These are phyloP conservation scores for Apiospora phragmitis DNA, from an alignment of 2,329 filamentous ascomycete genomes.

Conservation along the genomic window DNA sequence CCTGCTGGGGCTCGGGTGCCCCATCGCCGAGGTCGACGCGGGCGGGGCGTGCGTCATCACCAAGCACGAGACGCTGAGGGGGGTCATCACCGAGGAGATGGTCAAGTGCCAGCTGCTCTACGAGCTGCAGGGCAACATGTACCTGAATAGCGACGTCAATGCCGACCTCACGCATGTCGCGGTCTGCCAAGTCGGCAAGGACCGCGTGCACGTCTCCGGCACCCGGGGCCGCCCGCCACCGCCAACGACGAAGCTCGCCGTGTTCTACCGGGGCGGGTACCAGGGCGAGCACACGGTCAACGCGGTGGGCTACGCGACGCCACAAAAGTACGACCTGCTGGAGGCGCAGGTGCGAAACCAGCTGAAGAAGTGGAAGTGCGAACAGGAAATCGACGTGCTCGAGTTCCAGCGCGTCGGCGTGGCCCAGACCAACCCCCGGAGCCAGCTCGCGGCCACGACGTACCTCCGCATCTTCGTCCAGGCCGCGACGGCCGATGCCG, in stretches of 20 bases:
- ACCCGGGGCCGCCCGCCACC: conserved; percentile 45
- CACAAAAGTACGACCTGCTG: conserved; percentile 48
- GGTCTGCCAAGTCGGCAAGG: conserved; percentile 35
- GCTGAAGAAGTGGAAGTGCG: conserved; percentile 35
- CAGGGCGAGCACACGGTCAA: conserved; percentile 46
- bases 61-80: conserved; percentile 34
- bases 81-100: conserved; percentile 35
- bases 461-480: conserved; percentile 46
- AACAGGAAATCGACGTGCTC: conserved; percentile 46
- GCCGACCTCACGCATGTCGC: conserved; percentile 38
- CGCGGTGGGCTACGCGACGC: conserved; percentile 47
- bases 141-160: conserved; percentile 49
- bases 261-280: conserved; percentile 50
- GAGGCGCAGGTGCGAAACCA: conserved; percentile 47
- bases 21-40: conserved; percentile 38
- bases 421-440: conserved; percentile 37
- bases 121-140: conserved; percentile 47
- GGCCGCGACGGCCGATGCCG: conserved; percentile 29
- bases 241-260: conserved; percentile 52
- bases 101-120: conserved; percentile 51
- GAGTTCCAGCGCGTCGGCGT: conserved; percentile 51
- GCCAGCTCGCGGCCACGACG: conserved; percentile 43
- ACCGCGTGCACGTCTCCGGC: conserved; percentile 42
- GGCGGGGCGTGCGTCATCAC: conserved; percentile 37
- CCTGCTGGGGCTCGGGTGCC: conserved; percentile 35